These are phyloP conservation scores for Eremochloa ophiuroides DNA, from an alignment of 176 grass and related monocot species.

Conservation along the genomic window DNA sequence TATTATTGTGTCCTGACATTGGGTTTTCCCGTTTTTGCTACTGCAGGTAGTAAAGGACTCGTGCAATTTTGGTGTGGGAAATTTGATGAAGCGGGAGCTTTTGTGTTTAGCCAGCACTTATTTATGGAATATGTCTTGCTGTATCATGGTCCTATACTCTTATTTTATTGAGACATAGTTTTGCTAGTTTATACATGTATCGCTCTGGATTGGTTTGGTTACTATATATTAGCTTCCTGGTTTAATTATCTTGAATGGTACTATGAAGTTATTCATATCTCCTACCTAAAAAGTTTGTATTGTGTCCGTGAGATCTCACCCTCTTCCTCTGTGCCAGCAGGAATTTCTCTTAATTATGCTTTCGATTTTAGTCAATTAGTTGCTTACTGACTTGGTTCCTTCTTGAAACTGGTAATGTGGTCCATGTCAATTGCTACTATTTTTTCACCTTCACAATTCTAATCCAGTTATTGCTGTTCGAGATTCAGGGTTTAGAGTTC, in stretches of 20 bases:
- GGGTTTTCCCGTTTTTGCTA: background rate
- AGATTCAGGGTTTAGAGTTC: too few species aligned
- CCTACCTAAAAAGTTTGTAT: background rate
- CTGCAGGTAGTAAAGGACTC: background rate
- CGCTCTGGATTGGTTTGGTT: background rate
- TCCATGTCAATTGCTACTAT: too few species aligned
- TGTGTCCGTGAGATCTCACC: background rate
- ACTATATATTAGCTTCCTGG: background rate
- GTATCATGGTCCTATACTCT: background rate
- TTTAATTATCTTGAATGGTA: background rate
- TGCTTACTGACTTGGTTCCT: background rate
- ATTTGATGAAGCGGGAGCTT: background rate
- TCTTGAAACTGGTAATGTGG: background rate
- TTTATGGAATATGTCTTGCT: background rate
- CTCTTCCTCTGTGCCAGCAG: background rate
- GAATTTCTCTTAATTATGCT: too few species aligned
- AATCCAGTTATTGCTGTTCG: too few species aligned
- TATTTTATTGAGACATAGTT: constrained; percentile 8
- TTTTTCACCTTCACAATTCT: too few species aligned
- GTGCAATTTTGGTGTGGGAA: background rate
- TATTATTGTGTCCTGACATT: background rate
- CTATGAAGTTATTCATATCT: background rate
- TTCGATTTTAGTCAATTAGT: too few species aligned
- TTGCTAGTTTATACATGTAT: background rate
- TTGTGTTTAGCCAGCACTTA: background rate